Evolutionary conservation across 768 basidiomycete species (phyloP).

Genomic region (Roridomyces roridus): DNA sequence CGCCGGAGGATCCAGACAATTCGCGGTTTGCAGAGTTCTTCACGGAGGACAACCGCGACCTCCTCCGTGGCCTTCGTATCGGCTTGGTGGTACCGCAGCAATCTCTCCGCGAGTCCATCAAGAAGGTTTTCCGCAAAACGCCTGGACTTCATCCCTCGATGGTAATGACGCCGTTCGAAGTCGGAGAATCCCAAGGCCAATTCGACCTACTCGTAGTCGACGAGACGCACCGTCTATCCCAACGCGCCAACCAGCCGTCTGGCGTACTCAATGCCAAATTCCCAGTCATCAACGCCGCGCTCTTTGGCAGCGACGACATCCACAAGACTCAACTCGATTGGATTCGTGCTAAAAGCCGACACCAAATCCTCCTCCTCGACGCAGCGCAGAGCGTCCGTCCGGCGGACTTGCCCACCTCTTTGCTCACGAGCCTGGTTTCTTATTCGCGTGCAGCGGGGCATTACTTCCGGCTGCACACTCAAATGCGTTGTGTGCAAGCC

Average conservation of each 20-base stretch:
- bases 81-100: slow-evolving; percentile 19
- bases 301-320: slow-evolving; percentile 18
- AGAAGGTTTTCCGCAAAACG: slow-evolving; percentile 20
- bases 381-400: slow-evolving; percentile 19
- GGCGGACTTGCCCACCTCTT: slow-evolving; percentile 13
- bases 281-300: slow-evolving; percentile 9
- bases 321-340: slow-evolving; percentile 19
- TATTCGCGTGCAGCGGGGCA: slow-evolving; percentile 12
- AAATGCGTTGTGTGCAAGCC: slow-evolving; percentile 20
- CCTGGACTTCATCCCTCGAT: slow-evolving; percentile 17
- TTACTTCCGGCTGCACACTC: slow-evolving; percentile 18
- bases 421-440: slow-evolving; percentile 11
- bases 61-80: slow-evolving; percentile 17
- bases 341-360: slow-evolving; percentile 19
- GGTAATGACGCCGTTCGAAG: slow-evolving; percentile 18
- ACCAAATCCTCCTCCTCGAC: slow-evolving; percentile 18
- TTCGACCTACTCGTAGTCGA: slow-evolving; percentile 17
- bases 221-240: slow-evolving; percentile 19
- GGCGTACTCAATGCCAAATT: slow-evolving; percentile 16
- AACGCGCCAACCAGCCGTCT: slow-evolving; percentile 17
- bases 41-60: slow-evolving; percentile 15
- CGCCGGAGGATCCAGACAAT: slow-evolving; percentile 17
- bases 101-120: slow-evolving; percentile 16
- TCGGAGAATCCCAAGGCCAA: slow-evolving; percentile 11
- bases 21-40: slow-evolving; percentile 20